Evolutionary conservation across 75 land plant species (phyloP).

Genomic region (Larix kaempferi): DNA sequence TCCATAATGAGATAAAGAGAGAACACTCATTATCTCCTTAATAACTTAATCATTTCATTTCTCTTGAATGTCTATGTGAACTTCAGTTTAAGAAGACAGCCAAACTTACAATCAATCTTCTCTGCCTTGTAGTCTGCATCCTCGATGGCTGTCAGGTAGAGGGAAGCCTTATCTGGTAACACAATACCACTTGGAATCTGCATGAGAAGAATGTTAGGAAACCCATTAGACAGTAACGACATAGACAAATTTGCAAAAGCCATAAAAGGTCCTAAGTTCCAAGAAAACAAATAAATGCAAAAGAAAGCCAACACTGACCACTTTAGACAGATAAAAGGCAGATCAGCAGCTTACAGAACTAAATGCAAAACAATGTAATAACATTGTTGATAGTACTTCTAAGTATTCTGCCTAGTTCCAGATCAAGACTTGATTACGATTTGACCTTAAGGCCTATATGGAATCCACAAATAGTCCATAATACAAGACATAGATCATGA

Average conservation of each 20-base stretch:
- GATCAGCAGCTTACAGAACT: background rate
- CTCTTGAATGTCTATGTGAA: background rate
- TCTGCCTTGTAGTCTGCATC: constrained; percentile 97
- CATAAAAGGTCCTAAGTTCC: background rate
- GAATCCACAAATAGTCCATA: background rate
- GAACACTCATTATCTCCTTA: background rate
- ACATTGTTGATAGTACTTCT: background rate
- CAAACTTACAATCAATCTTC: constrained; percentile 78
- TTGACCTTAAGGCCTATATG: background rate
- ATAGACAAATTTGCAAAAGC: background rate
- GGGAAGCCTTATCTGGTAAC: constrained; percentile 77
- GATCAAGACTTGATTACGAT: background rate
- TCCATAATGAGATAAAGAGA: background rate
- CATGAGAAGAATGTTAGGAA: background rate
- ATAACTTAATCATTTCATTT: background rate
- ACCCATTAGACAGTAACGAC: background rate
- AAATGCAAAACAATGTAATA: background rate
- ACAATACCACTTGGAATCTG: constrained; percentile 64
- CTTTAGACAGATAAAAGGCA: background rate
- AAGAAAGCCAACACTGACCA: too few species aligned
- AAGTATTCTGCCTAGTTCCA: background rate
- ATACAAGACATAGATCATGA: too few species aligned
- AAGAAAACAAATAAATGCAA: background rate
- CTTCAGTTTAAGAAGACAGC: constrained; percentile 2
- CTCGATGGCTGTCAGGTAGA: constrained; percentile 88